Base-by-base conservation (phyloP, 2,329 filamentous ascomycete genomes). In the Hymenotorrendiella dingleyae region DNA sequence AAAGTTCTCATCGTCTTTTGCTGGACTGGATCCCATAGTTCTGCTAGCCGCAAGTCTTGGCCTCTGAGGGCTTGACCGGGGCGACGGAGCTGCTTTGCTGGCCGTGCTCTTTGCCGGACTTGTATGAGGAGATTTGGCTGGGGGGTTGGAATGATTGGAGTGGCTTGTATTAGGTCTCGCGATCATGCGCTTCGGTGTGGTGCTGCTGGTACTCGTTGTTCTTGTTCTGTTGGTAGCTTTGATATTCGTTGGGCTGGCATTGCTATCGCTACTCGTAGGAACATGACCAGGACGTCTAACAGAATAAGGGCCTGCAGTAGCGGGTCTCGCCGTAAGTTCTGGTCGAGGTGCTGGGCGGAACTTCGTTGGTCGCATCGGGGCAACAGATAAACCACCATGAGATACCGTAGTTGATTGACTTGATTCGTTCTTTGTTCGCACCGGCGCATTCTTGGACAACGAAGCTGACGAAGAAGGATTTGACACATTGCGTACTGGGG, bases 281-380 rank as follows among this genome's bases (percentile, higher is more conserved):
- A 45, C 54, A 49, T 60, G 53, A 10, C 48, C 57, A 24, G 56
- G 54, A 37, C 58, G 69, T 50, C 79, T 68, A 8, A 80, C 71
- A 16, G 79, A 82, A 57, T 83, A 83, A 0, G 79, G 79, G 0
- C 79, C 79, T 9, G 79, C 79, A 10, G 79, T 83, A 10, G 79
- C 79, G 24, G 79, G 79, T 44, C 79, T 70, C 32, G 70, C 70
- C 53, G 77, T 66, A 42, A 57, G 42, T 33, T 82, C 78, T 3
- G 78, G 76, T 30, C 75, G 68, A 52, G 71, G 73, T 28, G 49
- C 52, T 16, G 55, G 47, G 10, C 54, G 56, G n/a, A 59, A 55
- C 59, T 72, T 74, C 30, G 71, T 67, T 36, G 79, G 79, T 43
- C 79, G 69, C 70, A 82, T 77, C 1, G 79, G 79, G 21, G 79